Base-by-base conservation (phyloP, 805 yeast species). In the Saccharomycopsis babjevae region DNA sequence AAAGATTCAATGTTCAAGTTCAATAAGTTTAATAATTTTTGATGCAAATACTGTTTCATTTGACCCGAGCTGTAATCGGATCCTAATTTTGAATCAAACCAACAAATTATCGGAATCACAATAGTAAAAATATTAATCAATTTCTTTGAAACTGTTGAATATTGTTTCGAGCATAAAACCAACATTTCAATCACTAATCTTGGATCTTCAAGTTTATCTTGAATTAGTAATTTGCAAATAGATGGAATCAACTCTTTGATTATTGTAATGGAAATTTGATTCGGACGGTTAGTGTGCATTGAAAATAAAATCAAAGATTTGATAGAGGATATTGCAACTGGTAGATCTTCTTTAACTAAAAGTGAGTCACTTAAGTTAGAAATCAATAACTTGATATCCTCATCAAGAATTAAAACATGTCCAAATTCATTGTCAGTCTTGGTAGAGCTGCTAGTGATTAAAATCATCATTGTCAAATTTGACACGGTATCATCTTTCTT, bases 311-410 rank as follows among this genome's bases (percentile, higher is more conserved):
- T 74, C 52, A 89, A 72, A 0, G 85, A 76, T 66, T 79, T 85
- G 57, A 86, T 74, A 16, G 94, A 85, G 64, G 85, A 91, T 13
- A 84, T 74, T 0, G 81, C 75, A 10, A 82, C 72, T 0, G 75
- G 69, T 8, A 76, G 66, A 8, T 71, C 68, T n/a, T 72, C 76
- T 2, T 73, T 68, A 5, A 73, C 68, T 8, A 83, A 66, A 16
- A 62, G 55, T 38, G 77, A 75, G 3, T 66, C 67, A 0, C 74
- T 62, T 10, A 84, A 67, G 18, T 68, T 68, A 1, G 67, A 63
- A 1, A 74, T 70, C 39, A 77, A 67, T 10, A 68, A 67, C 1
- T 72, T 76, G 43, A 77, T 68, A 57, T 83, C 82, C 0, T 67
- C 66, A 0, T 67, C 70, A 10, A 69, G 65, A 4, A 82, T 65